Conservation (phyloP, 169 alveolate species). For the Plasmodium gallinaceum region DNA sequence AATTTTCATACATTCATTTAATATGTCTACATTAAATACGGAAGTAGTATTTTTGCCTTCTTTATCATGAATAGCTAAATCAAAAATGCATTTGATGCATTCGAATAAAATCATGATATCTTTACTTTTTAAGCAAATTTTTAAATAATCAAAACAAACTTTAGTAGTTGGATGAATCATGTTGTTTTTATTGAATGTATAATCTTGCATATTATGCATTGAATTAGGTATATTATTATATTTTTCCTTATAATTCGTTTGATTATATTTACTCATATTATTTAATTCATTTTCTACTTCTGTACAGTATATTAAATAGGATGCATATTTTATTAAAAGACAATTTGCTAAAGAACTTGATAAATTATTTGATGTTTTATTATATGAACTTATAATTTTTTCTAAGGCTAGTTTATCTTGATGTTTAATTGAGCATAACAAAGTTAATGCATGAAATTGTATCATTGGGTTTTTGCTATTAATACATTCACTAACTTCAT, state of each 20-base stretch:
- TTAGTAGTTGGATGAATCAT: slow-evolving; percentile 59
- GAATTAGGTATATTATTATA: not conserved
- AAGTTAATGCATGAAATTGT: slow-evolving; percentile 95
- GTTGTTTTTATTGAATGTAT: slow-evolving; percentile 2
- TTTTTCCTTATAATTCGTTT: not conserved
- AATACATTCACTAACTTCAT: slow-evolving; percentile 91
- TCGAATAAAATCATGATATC: slow-evolving; percentile 47
- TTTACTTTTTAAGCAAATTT: slow-evolving; percentile 47
- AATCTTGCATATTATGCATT: slow-evolving; percentile 22
- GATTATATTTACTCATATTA: not conserved
- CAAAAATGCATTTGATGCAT: slow-evolving; percentile 28
- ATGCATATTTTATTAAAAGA: slow-evolving; percentile 79
- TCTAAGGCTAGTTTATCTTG: slow-evolving; percentile 90
- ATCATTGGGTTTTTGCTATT: slow-evolving; percentile 92
- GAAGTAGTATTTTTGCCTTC: slow-evolving; percentile 44
- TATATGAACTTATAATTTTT: slow-evolving; percentile 79
- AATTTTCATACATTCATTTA: slow-evolving; percentile 53
- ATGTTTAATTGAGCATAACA: slow-evolving; percentile 92
- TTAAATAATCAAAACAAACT: slow-evolving; percentile 54
- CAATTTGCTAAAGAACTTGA: slow-evolving; percentile 84
- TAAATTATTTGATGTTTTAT: slow-evolving; percentile 65
- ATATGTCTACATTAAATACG: slow-evolving; percentile 64
- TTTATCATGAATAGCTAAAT: slow-evolving; percentile 22
- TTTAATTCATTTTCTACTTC: slow-evolving; percentile 34
- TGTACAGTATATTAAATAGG: slow-evolving; percentile 50